These are phyloP conservation scores for Blastocystis sp. DNA, from an alignment of 352 stramenopile genomes.

Conservation along the genomic window DNA sequence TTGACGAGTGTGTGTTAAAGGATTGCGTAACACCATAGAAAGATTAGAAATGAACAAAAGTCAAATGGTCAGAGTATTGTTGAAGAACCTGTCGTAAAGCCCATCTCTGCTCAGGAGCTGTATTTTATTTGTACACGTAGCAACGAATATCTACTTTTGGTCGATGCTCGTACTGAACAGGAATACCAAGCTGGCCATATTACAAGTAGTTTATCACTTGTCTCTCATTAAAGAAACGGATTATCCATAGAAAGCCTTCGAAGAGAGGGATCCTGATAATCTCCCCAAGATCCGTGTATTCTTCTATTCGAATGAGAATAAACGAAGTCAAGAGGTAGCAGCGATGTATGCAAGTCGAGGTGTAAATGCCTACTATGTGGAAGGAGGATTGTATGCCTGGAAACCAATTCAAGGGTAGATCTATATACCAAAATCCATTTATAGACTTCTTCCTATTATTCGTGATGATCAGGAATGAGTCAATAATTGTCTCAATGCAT, in stretches of 20 bases:
- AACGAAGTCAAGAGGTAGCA: background rate
- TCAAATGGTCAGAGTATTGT: background rate
- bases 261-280: background rate
- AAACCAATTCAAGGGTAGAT: background rate
- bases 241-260: conserved; percentile 33
- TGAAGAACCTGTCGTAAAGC: background rate
- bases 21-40: background rate
- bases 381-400: conserved; percentile 33
- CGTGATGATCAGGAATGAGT: background rate
- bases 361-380: conserved; percentile 9
- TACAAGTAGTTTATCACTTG: background rate
- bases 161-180: conserved; percentile 23
- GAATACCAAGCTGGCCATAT: conserved; percentile 25
- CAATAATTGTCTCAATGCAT: background rate
- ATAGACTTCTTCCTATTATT: background rate
- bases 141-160: conserved; percentile 21
- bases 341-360: background rate
- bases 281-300: conserved; percentile 46
- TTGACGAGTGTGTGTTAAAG: background rate
- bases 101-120: conserved; percentile 12
- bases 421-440: background rate
- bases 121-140: conserved; percentile 29
- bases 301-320: conserved; percentile 49
- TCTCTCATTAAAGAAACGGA: background rate
- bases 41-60: background rate